Evolutionary conservation across 2,329 filamentous ascomycete species (phyloP), one percentile per base, ranked within the genome.

Genomic region (Tympanopsis confertula): DNA sequence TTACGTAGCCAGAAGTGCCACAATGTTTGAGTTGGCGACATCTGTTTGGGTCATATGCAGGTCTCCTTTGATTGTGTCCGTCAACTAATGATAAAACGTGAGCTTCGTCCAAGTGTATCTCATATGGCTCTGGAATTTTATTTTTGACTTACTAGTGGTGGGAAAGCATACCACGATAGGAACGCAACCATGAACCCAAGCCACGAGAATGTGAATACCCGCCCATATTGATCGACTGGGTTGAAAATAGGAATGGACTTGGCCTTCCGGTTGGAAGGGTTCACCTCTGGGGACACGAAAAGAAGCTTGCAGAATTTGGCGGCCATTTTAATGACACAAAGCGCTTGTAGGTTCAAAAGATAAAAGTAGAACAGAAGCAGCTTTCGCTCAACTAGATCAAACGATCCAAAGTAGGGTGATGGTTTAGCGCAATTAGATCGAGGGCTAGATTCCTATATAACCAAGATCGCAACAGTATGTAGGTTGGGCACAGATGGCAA

Each of bases 91-190:
- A 18, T 13, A 18, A 19, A 24, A 37, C 10, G 19, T 13, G 35
- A 19, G 22, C 13, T 37, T 35, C 30, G 5, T 39, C 24, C 15
- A 44, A 35, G 24, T 32, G 24, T 29, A 41, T 40, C 22, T 45
- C 40, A 33, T 38, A 42, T 35, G 10, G 13, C 13, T 38, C 17
- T n/a, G 20, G 20, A 14, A 35, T 1, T 7, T 13, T 35, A 19
- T 15, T 13, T 3, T 20, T 26, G 26, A 57, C 71, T 61, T 68
- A 86, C 78, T 54, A 91, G 64, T 47, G 87, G 87, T 45, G 87
- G 85, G 58, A 94, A 94, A 2, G 87, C 83, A 64, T 93, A 94
- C 83, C 83, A 94, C 10, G 85, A 87, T 71, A 86, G 85, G 60
- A 94, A 94, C 5, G 84, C 82, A 38, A 89, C 73, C 71, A 91